Percentiles rank a stretch among this genome's conserved stretches.
phyloP scores from a whole-genome alignment of 768 basidiomycete species.

The Russula foetens region DNA sequence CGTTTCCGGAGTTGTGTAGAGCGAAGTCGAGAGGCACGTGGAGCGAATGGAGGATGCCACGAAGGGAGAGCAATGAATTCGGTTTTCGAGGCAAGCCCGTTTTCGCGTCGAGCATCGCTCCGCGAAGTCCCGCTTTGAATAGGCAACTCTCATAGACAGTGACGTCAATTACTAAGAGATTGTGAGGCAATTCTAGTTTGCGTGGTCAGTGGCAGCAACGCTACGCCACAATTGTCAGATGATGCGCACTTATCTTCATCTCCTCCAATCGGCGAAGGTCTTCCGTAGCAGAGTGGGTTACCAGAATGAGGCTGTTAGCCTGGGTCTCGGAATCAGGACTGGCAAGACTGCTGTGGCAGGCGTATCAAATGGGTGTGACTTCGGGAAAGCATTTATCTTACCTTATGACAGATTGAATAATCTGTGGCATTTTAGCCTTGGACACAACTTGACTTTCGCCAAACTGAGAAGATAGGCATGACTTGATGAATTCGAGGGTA shows the following conservation, averaged over 20 bases:
- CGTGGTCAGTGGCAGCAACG: neutral
- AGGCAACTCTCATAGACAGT: conserved; percentile 55
- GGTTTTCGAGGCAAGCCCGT: conserved; percentile 43
- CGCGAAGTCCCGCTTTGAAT: conserved; percentile 48
- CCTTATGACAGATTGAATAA: conserved; percentile 71
- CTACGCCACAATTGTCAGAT: conserved; percentile 1
- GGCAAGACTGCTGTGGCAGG: conserved; percentile 49
- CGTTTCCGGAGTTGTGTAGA: conserved; percentile 74
- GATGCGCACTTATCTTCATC: conserved; percentile 66
- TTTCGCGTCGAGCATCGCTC: conserved; percentile 52
- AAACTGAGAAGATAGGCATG: conserved; percentile 40
- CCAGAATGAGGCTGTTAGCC: conserved; percentile 62
- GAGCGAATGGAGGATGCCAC: conserved; percentile 54
- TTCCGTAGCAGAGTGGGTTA: conserved; percentile 51
- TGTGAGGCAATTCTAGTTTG: conserved; percentile 58
- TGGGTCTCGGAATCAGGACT: conserved; percentile 71
- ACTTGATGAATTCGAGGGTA: neutral
- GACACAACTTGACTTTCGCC: conserved; percentile 66
- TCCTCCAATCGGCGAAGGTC: conserved; percentile 61
- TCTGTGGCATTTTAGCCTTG: conserved; percentile 59
- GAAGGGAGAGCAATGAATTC: conserved; percentile 53
- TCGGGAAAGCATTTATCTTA: conserved; percentile 23
- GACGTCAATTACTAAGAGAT: conserved; percentile 61
- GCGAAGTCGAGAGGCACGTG: conserved; percentile 35
- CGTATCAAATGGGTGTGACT: neutral